phyloP scores from a whole-genome alignment of 1,139 yeast genomes.

The Geotrichum restrictum region DNA sequence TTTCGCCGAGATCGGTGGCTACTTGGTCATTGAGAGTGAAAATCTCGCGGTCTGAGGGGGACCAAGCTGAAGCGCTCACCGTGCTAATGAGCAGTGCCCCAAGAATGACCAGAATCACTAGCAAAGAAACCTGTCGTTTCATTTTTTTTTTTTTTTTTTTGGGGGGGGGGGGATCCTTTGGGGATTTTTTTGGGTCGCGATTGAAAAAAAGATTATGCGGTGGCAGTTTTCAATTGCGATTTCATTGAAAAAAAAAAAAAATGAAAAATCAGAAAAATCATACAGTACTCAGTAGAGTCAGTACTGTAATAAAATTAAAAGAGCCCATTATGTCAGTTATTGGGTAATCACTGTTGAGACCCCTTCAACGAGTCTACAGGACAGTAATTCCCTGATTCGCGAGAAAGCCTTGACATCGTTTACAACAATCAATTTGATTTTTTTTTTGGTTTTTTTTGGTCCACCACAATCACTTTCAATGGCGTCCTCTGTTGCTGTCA shows the following conservation, averaged over 20 bases:
- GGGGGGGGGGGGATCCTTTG: too few relatives aligned
- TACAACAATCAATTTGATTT: too few relatives aligned
- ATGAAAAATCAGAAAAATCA: not conserved
- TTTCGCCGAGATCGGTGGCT: conserved; percentile 57
- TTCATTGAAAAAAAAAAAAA: not conserved
- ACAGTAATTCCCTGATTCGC: too few relatives aligned
- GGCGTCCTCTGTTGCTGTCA: not conserved
- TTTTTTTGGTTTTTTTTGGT: too few relatives aligned
- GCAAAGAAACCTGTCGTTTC: conserved; percentile 4
- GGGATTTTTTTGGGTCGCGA: not conserved
- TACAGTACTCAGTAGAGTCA: too few relatives aligned
- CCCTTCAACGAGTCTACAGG: too few relatives aligned
- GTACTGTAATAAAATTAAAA: too few relatives aligned
- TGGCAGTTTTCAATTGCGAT: not conserved
- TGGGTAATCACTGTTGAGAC: too few relatives aligned
- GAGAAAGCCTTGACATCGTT: too few relatives aligned
- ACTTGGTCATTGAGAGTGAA: conserved; percentile 70
- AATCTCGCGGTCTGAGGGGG: conserved; percentile 71
- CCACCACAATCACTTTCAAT: too few relatives aligned
- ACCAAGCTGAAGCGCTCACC: conserved; percentile 36
- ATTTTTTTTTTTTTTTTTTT: not conserved
- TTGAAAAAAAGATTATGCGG: not conserved
- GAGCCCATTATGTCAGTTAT: not conserved
- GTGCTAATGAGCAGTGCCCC: conserved; percentile 15
- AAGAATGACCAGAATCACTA: conserved; percentile 6